These are phyloP conservation scores for Mesembryanthemum crystallinum DNA, from an alignment of 148 eudicot species.

Conservation along the genomic window DNA sequence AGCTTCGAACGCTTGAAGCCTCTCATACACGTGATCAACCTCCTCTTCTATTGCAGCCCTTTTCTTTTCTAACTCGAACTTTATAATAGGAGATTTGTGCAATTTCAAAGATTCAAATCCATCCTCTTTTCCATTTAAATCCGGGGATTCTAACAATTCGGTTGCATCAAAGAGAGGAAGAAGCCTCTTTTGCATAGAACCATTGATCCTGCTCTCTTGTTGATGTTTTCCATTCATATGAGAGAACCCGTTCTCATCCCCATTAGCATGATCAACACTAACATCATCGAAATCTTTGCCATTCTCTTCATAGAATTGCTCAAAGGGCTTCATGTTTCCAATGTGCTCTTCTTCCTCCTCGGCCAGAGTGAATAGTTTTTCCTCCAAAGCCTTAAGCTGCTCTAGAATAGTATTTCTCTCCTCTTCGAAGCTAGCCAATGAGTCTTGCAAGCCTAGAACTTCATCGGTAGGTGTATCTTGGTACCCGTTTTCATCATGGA, in stretches of 20 bases:
- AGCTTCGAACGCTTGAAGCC: slow-evolving; percentile 81
- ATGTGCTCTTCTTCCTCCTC: slow-evolving; percentile 56
- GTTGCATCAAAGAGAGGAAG: slow-evolving; percentile 77
- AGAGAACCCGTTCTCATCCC: slow-evolving; percentile 38
- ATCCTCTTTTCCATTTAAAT: slow-evolving; percentile 33
- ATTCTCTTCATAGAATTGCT: slow-evolving; percentile 43
- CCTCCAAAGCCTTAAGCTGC: slow-evolving; percentile 83
- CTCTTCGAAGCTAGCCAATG: slow-evolving; percentile 62
- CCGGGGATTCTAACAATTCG: slow-evolving; percentile 34
- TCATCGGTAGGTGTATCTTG: slow-evolving; percentile 64
- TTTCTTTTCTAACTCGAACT: slow-evolving; percentile 56
- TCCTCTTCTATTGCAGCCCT: slow-evolving; percentile 66
- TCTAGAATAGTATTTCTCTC: slow-evolving; percentile 76
- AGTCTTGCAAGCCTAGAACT: slow-evolving; percentile 50
- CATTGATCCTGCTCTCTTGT: slow-evolving; percentile 42
- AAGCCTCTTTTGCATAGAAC: slow-evolving; percentile 65
- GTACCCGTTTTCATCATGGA: slow-evolving; percentile 42
- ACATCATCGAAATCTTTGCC: slow-evolving; percentile 33
- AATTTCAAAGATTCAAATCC: slow-evolving; percentile 10
- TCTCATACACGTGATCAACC: slow-evolving; percentile 71
- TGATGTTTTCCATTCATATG: slow-evolving; percentile 49
- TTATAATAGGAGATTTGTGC: slow-evolving; percentile 34
- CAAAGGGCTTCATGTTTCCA: slow-evolving; percentile 45
- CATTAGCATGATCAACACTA: slow-evolving; percentile 23
- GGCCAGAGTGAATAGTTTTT: slow-evolving; percentile 64